These are phyloP conservation scores for Boletus rubescentipes DNA, from an alignment of 768 basidiomycete genomes.

Conservation along the genomic window DNA sequence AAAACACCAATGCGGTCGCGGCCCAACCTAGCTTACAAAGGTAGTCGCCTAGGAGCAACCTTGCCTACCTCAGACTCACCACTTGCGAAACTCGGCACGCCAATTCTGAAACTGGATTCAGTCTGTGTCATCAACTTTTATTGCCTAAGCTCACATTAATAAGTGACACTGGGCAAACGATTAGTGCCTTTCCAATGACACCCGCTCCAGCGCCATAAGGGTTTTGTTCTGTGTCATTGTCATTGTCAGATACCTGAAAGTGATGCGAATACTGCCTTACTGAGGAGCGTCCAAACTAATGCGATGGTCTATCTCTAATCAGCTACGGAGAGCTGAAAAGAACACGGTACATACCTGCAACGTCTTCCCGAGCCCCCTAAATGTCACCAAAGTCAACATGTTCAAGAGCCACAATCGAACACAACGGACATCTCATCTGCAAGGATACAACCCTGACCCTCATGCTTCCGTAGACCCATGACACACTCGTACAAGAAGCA, in stretches of 20 bases:
- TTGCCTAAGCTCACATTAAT: conserved; percentile 57
- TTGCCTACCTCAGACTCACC: conserved; percentile 49
- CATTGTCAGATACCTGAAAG: background rate
- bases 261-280: conserved; percentile 44
- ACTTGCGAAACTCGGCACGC: conserved; percentile 94
- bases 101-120: conserved; percentile 64
- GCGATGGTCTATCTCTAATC: conserved; percentile 61
- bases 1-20: conserved; percentile 57
- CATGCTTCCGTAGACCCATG: conserved; percentile 90
- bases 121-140: background rate
- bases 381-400: conserved; percentile 11
- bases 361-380: conserved; percentile 97
- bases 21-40: conserved; percentile 43
- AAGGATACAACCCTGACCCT: conserved; percentile 91
- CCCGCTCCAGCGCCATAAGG: conserved; percentile 60
- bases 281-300: conserved; percentile 90
- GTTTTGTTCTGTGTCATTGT: conserved; percentile 65
- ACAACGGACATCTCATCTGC: conserved; percentile 87
- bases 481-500: conserved; percentile 94
- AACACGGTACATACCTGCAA: conserved; percentile 51
- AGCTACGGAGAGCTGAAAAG: conserved; percentile 1
- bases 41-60: background rate
- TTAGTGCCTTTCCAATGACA: conserved; percentile 75
- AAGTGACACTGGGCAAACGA: conserved; percentile 93
- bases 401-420: background rate